phyloP scores from a whole-genome alignment of 495 filamentous ascomycete species.

The Hypoxylon fragiforme region DNA sequence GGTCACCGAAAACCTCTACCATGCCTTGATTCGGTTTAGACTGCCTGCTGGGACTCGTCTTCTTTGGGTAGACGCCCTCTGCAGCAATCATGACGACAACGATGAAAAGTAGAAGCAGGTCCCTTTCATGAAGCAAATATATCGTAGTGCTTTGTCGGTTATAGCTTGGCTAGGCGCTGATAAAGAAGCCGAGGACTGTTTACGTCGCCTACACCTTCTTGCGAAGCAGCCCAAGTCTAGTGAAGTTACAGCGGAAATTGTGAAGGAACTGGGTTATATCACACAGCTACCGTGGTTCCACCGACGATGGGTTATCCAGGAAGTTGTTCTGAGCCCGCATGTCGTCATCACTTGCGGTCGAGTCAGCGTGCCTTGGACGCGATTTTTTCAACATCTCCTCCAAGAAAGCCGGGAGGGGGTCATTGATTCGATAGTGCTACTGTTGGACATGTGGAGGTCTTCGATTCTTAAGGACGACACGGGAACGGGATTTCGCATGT shows the following conservation, averaged over 20 bases:
- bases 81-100: constrained; percentile 21
- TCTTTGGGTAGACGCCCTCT: constrained; percentile 25
- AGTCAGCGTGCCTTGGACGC: constrained; percentile 3
- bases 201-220: background rate
- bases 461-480: background rate
- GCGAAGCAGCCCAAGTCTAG: background rate
- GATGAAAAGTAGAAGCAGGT: constrained; percentile 17
- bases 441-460: background rate
- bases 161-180: constrained; percentile 26
- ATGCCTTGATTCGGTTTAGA: constrained; percentile 13
- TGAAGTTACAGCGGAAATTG: background rate
- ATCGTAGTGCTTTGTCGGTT: constrained; percentile 8
- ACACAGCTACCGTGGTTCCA: constrained; percentile 11
- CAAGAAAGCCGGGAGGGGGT: background rate
- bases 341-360: background rate
- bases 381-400: background rate
- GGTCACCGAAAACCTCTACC: constrained; percentile 5
- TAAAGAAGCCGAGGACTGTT: background rate
- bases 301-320: constrained; percentile 18
- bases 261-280: background rate
- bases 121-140: constrained; percentile 22
- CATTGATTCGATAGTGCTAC: background rate
- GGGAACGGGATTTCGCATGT: background rate
- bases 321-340: constrained; percentile 2
- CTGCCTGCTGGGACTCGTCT: background rate